These are phyloP conservation scores for Calonectria naviculata DNA, from an alignment of 2,329 filamentous ascomycete species.

Conservation along the genomic window DNA sequence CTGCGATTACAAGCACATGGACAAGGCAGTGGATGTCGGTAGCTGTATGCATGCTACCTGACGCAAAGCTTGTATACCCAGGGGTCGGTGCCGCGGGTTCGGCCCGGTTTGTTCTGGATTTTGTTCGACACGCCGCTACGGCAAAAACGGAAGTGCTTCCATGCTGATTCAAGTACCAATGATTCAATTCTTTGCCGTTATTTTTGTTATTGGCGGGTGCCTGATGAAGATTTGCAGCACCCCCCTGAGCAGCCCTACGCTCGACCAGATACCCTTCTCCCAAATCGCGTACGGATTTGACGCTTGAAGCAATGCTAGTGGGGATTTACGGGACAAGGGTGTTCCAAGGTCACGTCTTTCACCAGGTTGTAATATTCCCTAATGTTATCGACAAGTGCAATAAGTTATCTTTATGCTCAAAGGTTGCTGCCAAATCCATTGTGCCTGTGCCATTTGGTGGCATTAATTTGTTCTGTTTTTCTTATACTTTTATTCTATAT, in stretches of 20 bases:
- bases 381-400: too few relatives aligned
- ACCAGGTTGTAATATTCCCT: background rate
- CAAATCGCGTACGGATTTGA: background rate
- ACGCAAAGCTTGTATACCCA: constrained; percentile 11
- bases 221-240: background rate
- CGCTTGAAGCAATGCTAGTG: background rate
- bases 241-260: constrained; percentile 18
- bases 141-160: too few relatives aligned
- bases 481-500: background rate
- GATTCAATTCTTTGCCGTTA: too few relatives aligned
- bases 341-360: background rate
- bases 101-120: constrained; percentile 13
- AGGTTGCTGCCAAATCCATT: too few relatives aligned
- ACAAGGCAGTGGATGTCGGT: constrained; percentile 15
- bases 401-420: background rate
- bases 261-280: constrained; percentile 25
- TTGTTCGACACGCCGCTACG: too few relatives aligned
- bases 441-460: too few relatives aligned
- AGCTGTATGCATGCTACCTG: constrained; percentile 30
- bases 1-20: constrained; percentile 21
- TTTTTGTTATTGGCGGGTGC: background rate
- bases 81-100: constrained; percentile 28
- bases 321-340: background rate
- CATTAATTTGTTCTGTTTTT: background rate
- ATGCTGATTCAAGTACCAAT: too few relatives aligned